phyloP scores from a whole-genome alignment of 2,329 filamentous ascomycete genomes.

The Akanthomyces muscarius region DNA sequence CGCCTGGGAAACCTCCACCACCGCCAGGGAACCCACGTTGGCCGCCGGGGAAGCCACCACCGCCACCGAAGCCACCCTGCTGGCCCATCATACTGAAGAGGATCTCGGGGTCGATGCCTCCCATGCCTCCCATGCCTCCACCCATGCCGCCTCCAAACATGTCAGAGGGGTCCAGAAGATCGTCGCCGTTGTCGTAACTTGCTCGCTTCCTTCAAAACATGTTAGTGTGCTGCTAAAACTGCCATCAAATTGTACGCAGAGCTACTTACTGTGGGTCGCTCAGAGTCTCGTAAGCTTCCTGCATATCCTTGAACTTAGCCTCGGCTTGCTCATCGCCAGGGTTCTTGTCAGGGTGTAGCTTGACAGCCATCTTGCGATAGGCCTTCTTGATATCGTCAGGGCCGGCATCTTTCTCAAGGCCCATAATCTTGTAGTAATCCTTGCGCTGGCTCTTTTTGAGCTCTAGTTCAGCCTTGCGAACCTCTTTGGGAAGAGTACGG shows the following conservation, averaged over 20 bases:
- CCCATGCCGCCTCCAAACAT: slow-evolving; percentile 71
- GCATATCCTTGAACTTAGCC: slow-evolving; percentile 94
- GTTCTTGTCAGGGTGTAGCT: slow-evolving; percentile 98
- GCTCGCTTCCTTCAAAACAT: slow-evolving; percentile 65
- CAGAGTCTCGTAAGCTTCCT: slow-evolving; percentile 93
- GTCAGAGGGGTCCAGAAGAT: slow-evolving; percentile 81
- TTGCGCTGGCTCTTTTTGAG: slow-evolving; percentile 97
- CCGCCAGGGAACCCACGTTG: slow-evolving; percentile 44
- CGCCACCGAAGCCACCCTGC: slow-evolving; percentile 53
- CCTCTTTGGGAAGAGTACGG: slow-evolving; percentile 73
- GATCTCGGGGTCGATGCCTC: slow-evolving; percentile 71
- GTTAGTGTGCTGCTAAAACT: slow-evolving; percentile 32
- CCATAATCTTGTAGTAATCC: slow-evolving; percentile 98
- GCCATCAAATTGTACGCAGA: slow-evolving; percentile 12
- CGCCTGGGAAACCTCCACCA: slow-evolving; percentile 46
- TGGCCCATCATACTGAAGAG: slow-evolving; percentile 81
- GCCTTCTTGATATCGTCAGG: slow-evolving; percentile 92
- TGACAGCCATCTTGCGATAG: slow-evolving; percentile 89
- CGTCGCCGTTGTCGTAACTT: slow-evolving; percentile 87
- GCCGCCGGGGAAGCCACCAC: slow-evolving; percentile 48
- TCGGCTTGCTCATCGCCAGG: slow-evolving; percentile 79
- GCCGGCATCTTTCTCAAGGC: slow-evolving; percentile 77
- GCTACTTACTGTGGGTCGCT: slow-evolving; percentile 81
- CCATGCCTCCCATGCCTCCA: slow-evolving; percentile 63
- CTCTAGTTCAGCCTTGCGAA: slow-evolving; percentile 87